Evolutionary conservation across 176 grass and related monocot species (phyloP), one percentile per base, ranked within the genome.

Genomic region (Musa troglodytarum): DNA sequence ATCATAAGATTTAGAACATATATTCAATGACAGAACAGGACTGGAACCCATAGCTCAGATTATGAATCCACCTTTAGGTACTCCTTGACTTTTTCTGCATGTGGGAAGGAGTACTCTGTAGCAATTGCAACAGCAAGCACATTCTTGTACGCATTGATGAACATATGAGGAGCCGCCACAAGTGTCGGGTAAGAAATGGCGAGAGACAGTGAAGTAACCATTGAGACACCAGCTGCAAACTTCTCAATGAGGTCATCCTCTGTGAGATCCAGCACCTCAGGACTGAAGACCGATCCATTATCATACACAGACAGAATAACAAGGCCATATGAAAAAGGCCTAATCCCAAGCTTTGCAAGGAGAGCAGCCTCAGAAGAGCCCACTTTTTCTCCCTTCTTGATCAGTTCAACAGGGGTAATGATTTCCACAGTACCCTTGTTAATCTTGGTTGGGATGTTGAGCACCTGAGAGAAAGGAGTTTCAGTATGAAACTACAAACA

Each of bases 351-450:
- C 15, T 71, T 71, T 71, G 69, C 25, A 29, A 71, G 69, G 14
- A 71, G 69, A 3, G 69, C 69, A 71, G 69, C 69, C 69, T 71
- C 69, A 10, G 69, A 71, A 23, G 69, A 71, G 16, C 69, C 69
- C 49, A 71, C 69, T 20, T 71, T 71, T 16, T 71, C 69, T 51
- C 69, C 69, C 21, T 71, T 71, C 69, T 53, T 71, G 69, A 71
- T 71, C 69, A 71, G 28, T 17, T 71, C 69, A 8, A 71, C 69
- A n/a, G 69, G 69, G 49, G 69, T 71, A 29, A 71, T 53, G 49
- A 71, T 71, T 71, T 71, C 69, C 15, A 71, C 69, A 71, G 69
- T 71, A 52, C 69, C 69, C 69, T 71, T 71, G 69, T 71, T 71
- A 53, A 71, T 71, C 49, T 71, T 71, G 19, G 69, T 71, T 52